Percentiles rank a stretch among this genome's conserved stretches.
phyloP scores from a whole-genome alignment of 176 grass and related monocot genomes.

The Puya raimondii region DNA sequence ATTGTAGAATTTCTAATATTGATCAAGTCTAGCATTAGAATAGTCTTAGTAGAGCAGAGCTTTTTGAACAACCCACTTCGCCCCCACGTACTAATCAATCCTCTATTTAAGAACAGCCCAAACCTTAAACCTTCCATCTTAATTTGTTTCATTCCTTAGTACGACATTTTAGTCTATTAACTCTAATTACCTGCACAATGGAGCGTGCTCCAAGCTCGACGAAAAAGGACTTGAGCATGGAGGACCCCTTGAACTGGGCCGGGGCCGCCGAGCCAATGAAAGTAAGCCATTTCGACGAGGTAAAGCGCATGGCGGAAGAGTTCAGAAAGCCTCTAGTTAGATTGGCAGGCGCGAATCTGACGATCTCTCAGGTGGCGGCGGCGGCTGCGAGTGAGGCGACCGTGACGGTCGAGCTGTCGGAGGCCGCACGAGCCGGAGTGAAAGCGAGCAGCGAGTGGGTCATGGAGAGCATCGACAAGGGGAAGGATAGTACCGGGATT shows the following conservation, averaged over 20 bases:
- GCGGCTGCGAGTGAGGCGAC: conserved; percentile 30
- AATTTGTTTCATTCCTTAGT: too few relatives aligned
- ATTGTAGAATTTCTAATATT: too few relatives aligned
- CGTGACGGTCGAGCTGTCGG: conserved; percentile 46
- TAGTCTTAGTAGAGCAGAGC: too few relatives aligned
- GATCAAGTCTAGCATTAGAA: too few relatives aligned
- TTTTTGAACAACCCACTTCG: too few relatives aligned
- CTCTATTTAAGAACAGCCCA: too few relatives aligned
- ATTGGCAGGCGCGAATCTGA: conserved; percentile 55
- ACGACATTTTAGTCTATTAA: too few relatives aligned
- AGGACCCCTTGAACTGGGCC: conserved; percentile 59
- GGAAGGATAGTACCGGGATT: conserved; percentile 71
- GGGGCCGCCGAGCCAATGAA: conserved; percentile 37
- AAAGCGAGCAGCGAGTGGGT: conserved; percentile 78
- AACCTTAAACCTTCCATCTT: too few relatives aligned
- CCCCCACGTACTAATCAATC: too few relatives aligned
- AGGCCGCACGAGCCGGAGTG: conserved; percentile 48
- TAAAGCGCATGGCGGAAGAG: conserved; percentile 67
- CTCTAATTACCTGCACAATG: too few relatives aligned
- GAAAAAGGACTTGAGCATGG: background rate
- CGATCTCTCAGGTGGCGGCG: conserved; percentile 55
- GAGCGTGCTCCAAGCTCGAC: too few relatives aligned
- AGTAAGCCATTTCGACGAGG: conserved; percentile 77
- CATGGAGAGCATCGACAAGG: conserved; percentile 52
- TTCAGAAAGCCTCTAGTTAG: conserved; percentile 36